These are phyloP conservation scores for Tolypocladium ophioglossoides DNA, from an alignment of 2,329 filamentous ascomycete species.

Conservation along the genomic window DNA sequence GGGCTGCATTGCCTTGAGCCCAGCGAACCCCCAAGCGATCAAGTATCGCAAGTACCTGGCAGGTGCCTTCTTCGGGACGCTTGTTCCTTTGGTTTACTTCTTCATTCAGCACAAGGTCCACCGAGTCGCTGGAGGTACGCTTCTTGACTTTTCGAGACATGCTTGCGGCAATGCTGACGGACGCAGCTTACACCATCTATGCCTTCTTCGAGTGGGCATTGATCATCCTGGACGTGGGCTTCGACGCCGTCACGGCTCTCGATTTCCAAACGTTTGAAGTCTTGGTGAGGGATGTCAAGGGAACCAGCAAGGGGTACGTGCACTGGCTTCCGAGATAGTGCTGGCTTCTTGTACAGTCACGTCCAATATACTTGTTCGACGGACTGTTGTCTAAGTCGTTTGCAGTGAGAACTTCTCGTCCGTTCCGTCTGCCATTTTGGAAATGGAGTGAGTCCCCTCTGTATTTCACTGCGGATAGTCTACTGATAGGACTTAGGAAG, in stretches of 20 bases:
- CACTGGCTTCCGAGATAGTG: conserved; percentile 83
- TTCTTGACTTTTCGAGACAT: neutral
- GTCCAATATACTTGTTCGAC: conserved; percentile 20
- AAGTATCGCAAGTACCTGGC: conserved; percentile 84
- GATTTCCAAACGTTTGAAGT: conserved; percentile 89
- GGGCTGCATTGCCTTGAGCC: conserved; percentile 81
- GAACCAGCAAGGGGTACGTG: conserved; percentile 96
- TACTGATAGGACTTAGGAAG: conserved; percentile 45
- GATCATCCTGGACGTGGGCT: conserved; percentile 89
- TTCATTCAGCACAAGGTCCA: conserved; percentile 99
- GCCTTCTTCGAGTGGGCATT: conserved; percentile 97
- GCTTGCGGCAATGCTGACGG: conserved; percentile 5
- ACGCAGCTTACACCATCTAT: conserved; percentile 85
- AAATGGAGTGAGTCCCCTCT: conserved; percentile 59
- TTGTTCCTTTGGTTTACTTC: conserved; percentile 87
- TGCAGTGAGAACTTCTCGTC: conserved; percentile 37
- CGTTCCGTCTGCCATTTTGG: conserved; percentile 39
- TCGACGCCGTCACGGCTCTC: conserved; percentile 87
- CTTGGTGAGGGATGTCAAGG: conserved; percentile 79
- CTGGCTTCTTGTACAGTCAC: conserved; percentile 21
- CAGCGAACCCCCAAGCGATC: conserved; percentile 69
- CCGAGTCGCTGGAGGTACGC: conserved; percentile 78
- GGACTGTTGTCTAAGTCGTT: conserved; percentile 28
- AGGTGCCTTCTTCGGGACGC: conserved; percentile 75
- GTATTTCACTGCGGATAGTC: neutral